Percentiles rank a stretch among this genome's conserved stretches.
phyloP scores from a whole-genome alignment of 768 basidiomycete species.

The Mycena metata region DNA sequence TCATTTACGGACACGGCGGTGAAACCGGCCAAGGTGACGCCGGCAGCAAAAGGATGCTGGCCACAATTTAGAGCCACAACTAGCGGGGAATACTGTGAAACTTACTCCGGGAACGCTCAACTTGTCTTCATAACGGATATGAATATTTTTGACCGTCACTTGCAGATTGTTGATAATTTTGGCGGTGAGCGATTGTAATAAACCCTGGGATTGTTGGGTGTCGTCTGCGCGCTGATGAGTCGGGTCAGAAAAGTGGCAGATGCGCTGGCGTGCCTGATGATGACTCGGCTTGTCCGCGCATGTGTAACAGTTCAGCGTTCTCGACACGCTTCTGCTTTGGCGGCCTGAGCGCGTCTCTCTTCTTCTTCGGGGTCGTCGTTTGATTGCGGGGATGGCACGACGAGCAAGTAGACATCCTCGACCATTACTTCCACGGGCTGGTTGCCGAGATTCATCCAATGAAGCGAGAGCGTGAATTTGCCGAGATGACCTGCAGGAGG shows the following conservation, averaged over 20 bases:
- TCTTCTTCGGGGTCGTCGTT: slow-evolving; percentile 86
- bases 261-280: slow-evolving; percentile 56
- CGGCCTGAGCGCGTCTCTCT: slow-evolving; percentile 82
- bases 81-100: slow-evolving; percentile 22
- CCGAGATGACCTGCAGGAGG: slow-evolving; percentile 79
- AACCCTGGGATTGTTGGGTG: slow-evolving; percentile 83
- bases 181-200: slow-evolving; percentile 84
- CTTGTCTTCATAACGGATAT: slow-evolving; percentile 96
- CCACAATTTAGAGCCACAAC: background rate
- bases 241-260: background rate
- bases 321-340: slow-evolving; percentile 91
- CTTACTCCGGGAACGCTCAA: slow-evolving; percentile 92
- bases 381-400: slow-evolving; percentile 82
- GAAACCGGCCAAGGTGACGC: slow-evolving; percentile 89
- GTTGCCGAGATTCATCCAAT: slow-evolving; percentile 91
- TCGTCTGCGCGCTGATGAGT: slow-evolving; percentile 53
- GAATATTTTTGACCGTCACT: slow-evolving; percentile 95
- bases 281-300: slow-evolving; percentile 68
- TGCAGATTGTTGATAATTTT: slow-evolving; percentile 98
- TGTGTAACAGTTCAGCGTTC: slow-evolving; percentile 87
- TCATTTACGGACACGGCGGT: slow-evolving; percentile 91
- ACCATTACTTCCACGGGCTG: slow-evolving; percentile 92
- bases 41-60: slow-evolving; percentile 95
- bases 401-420: slow-evolving; percentile 96
- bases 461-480: slow-evolving; percentile 85